phyloP scores from a whole-genome alignment of 2,329 filamentous ascomycete genomes.

The Ascochyta viciae-villosae region DNA sequence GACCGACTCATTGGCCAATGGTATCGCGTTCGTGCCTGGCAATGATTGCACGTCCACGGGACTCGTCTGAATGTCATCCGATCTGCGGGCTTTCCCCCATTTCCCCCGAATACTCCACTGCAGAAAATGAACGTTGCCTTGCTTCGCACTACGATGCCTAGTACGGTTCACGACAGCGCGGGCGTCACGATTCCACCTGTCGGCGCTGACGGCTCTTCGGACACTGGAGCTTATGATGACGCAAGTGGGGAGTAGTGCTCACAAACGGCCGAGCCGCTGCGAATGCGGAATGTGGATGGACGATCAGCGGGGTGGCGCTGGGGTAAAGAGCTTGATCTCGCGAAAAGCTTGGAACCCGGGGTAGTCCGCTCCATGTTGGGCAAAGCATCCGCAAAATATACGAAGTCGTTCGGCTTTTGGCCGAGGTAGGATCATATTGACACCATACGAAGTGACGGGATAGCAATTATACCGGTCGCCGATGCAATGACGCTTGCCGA shows the following conservation, averaged over 20 bases:
- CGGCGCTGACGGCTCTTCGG: conserved; percentile 7
- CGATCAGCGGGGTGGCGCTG: conserved; percentile 28
- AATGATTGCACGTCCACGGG: conserved; percentile 18
- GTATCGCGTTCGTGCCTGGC: conserved; percentile 7
- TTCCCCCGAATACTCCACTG: conserved; percentile 9
- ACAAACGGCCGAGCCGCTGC: conserved; percentile 23
- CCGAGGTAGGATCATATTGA: conserved; percentile 4
- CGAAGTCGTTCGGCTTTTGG: conserved; percentile 13
- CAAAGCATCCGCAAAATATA: conserved; percentile 17
- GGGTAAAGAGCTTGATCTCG: conserved; percentile 24
- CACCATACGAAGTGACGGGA: neutral
- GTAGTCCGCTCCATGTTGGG: conserved; percentile 19
- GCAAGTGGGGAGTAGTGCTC: conserved; percentile 8
- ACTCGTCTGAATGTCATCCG: conserved; percentile 22
- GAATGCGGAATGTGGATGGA: conserved; percentile 6
- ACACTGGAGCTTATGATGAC: conserved; percentile 5
- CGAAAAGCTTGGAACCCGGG: conserved; percentile 20
- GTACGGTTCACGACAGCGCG: neutral
- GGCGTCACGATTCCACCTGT: conserved; percentile 14
- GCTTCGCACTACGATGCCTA: neutral
- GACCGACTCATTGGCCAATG: conserved; percentile 6
- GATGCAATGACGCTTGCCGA: neutral
- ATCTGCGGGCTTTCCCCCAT: conserved; percentile 7
- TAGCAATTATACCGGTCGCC: neutral
- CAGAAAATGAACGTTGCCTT: conserved; percentile 4